These are phyloP conservation scores for Leishmania tropica DNA, from an alignment of 208 protist genomes.

Conservation along the genomic window DNA sequence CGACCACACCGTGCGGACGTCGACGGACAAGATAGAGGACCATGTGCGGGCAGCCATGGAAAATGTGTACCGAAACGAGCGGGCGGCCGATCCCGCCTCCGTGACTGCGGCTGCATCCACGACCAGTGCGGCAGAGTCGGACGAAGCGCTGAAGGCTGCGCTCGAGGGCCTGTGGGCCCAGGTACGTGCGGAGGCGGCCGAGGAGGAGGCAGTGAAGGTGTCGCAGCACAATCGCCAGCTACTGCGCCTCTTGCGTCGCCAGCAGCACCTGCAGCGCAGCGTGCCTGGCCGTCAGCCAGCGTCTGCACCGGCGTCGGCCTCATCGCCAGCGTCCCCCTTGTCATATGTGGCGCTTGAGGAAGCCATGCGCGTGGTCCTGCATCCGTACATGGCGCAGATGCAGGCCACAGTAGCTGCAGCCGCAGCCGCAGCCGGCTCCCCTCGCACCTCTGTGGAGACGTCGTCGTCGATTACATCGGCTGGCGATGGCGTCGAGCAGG, in stretches of 20 bases:
- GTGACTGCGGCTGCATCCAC: neutral
- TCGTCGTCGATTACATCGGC: neutral
- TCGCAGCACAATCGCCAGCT: conserved; percentile 39
- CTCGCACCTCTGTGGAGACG: neutral
- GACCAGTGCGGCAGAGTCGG: neutral
- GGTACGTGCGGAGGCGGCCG: conserved; percentile 26
- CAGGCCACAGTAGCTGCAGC: conserved; percentile 6
- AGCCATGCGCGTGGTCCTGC: conserved; percentile 26
- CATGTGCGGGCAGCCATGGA: conserved; percentile 27
- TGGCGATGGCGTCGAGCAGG: neutral
- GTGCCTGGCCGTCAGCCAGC: neutral
- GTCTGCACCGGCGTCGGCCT: neutral
- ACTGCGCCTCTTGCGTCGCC: conserved; percentile 29
- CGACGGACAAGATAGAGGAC: conserved; percentile 4
- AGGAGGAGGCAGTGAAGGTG: conserved; percentile 30
- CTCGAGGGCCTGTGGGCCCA: conserved; percentile 29
- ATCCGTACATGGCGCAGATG: conserved; percentile 29
- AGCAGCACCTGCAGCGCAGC: conserved; percentile 23
- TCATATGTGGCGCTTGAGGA: conserved; percentile 25
- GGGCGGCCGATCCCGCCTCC: neutral
- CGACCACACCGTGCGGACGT: conserved; percentile 7
- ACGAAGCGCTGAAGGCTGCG: conserved; percentile 24
- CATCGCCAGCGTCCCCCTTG: neutral
- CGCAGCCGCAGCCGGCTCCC: neutral
- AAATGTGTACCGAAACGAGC: conserved; percentile 4